These are phyloP conservation scores for Mycena galericulata DNA, from an alignment of 768 basidiomycete genomes.

Conservation along the genomic window DNA sequence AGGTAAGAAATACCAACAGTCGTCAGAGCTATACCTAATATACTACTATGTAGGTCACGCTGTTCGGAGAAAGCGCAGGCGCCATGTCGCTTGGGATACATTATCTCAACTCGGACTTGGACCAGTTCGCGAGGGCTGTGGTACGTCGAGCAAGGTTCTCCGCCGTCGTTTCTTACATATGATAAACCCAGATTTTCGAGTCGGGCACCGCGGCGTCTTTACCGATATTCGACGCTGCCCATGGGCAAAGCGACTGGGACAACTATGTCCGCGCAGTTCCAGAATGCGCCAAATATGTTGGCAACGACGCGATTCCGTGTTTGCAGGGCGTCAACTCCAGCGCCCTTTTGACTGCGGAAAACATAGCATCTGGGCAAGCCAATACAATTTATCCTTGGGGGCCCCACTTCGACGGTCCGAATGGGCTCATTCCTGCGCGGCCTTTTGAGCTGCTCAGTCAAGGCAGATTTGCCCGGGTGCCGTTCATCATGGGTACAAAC, in stretches of 20 bases:
- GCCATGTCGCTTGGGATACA: neutral
- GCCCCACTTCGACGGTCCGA: neutral
- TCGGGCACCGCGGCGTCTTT: neutral
- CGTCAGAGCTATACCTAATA: neutral
- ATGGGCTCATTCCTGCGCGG: neutral
- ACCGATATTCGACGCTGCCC: neutral
- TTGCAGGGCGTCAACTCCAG: neutral
- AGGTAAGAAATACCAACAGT: slow-evolving; percentile 39
- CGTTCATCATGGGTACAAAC: slow-evolving; percentile 11
- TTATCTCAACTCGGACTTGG: neutral
- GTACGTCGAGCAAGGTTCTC: neutral
- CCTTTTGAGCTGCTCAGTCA: neutral
- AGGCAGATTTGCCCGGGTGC: slow-evolving; percentile 2
- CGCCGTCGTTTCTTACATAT: neutral
- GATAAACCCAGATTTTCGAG: neutral
- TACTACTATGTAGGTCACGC: neutral
- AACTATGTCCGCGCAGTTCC: slow-evolving; percentile 13
- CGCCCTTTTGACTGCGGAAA: neutral
- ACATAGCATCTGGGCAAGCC: neutral
- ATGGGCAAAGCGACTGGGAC: slow-evolving; percentile 12
- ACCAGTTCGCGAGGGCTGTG: neutral
- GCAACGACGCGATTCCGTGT: neutral
- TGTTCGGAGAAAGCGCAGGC: slow-evolving; percentile 22
- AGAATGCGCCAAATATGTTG: neutral
- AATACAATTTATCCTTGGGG: neutral